Conservation (phyloP, 2,329 filamentous ascomycete genomes). For the Arthrobotrys iridis region DNA sequence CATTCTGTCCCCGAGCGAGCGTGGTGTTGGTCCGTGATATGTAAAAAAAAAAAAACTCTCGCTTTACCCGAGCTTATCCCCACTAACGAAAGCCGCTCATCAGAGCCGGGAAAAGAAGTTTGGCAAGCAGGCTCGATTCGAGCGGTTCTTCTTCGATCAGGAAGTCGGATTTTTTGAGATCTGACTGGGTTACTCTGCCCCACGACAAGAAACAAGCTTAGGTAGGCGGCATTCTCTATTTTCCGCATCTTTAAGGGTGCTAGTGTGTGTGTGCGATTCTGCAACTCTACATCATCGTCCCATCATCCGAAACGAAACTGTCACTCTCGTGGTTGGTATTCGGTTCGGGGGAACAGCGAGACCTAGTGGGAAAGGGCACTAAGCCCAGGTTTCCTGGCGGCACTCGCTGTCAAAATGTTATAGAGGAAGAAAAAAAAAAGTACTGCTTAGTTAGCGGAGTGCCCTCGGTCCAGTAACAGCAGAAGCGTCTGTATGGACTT, state of each 20-base stretch:
- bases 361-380: conserved; percentile 31
- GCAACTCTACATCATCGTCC: conserved; percentile 54
- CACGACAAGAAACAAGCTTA: conserved; percentile 31
- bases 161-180: conserved; percentile 42
- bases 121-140: conserved; percentile 11
- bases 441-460: conserved; percentile 36
- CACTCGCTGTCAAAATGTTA: conserved; percentile 50
- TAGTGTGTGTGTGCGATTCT: conserved; percentile 33
- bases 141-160: conserved; percentile 5
- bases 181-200: conserved; percentile 28
- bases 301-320: conserved; percentile 53
- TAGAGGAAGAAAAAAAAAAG: conserved; percentile 20
- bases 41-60: too few relatives aligned
- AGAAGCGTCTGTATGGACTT: neutral
- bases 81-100: conserved; percentile 29
- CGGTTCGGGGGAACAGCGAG: conserved; percentile 54
- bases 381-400: conserved; percentile 36
- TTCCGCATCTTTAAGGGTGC: conserved; percentile 22
- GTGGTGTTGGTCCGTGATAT: conserved; percentile 25
- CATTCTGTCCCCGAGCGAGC: neutral
- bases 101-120: conserved; percentile 29
- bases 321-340: conserved; percentile 53
- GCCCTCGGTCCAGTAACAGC: conserved; percentile 24
- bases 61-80: conserved; percentile 50
- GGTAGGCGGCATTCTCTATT: conserved; percentile 35